These are phyloP conservation scores for Lyophyllum shimeji DNA, from an alignment of 768 basidiomycete genomes.

Conservation along the genomic window DNA sequence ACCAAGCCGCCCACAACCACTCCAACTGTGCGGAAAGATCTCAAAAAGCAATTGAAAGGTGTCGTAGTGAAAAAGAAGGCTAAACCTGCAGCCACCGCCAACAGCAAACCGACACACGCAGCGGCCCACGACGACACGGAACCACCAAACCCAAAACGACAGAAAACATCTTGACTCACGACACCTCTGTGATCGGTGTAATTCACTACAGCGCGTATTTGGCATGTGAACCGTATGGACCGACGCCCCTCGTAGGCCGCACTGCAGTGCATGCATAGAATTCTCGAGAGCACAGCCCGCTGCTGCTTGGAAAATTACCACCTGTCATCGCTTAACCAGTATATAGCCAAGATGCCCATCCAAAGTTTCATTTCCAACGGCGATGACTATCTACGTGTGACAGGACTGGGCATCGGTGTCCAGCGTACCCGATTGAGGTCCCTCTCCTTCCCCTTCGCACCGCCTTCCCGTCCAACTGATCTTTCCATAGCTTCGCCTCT, in stretches of 20 bases:
- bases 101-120: conserved; percentile 8
- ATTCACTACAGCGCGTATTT: neutral
- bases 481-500: conserved; percentile 70
- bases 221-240: too few relatives aligned
- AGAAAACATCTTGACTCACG: conserved; percentile 45
- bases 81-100: conserved; percentile 34
- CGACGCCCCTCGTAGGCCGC: too few relatives aligned
- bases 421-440: conserved; percentile 70
- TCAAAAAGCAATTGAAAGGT: conserved; percentile 71
- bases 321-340: too few relatives aligned
- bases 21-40: conserved; percentile 55
- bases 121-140: conserved; percentile 10
- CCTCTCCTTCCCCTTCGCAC: conserved; percentile 46
- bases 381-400: conserved; percentile 9
- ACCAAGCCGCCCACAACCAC: conserved; percentile 25
- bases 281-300: too few relatives aligned
- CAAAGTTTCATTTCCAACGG: neutral
- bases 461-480: conserved; percentile 54
- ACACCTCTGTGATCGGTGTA: conserved; percentile 14
- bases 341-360: neutral
- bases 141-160: conserved; percentile 54
- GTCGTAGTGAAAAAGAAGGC: conserved; percentile 78
- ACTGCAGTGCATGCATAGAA: too few relatives aligned
- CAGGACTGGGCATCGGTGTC: conserved; percentile 69
- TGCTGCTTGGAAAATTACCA: too few relatives aligned